Conservation (phyloP, 2,329 filamentous ascomycete species). For the Acarospora socialis region DNA sequence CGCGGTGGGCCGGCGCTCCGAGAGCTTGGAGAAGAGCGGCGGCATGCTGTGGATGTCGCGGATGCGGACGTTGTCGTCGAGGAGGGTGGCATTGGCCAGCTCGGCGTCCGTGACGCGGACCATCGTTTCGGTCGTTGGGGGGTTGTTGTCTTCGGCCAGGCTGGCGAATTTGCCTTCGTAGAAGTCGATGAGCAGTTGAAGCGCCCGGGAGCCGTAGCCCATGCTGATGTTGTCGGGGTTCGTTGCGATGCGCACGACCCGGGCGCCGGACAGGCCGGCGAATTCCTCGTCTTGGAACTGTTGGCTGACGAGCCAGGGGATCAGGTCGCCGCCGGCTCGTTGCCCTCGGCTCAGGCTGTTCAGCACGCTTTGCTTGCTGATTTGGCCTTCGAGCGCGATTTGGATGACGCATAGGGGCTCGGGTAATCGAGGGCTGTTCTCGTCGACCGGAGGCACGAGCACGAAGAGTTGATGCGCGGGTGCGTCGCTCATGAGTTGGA, state of each 20-base stretch:
- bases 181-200: slow-evolving; percentile 79
- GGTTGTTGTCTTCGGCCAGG: slow-evolving; percentile 55
- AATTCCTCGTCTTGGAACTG: slow-evolving; percentile 98
- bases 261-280: slow-evolving; percentile 78
- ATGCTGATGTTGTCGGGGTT: slow-evolving; percentile 85
- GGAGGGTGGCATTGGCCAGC: slow-evolving; percentile 57
- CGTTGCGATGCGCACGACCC: slow-evolving; percentile 86
- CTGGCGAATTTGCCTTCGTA: slow-evolving; percentile 87
- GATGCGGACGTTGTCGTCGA: slow-evolving; percentile 79
- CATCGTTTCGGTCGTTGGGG: slow-evolving; percentile 41
- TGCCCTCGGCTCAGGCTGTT: slow-evolving; percentile 81
- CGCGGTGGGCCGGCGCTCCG: slow-evolving; percentile 61
- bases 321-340: slow-evolving; percentile 79
- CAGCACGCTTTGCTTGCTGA: slow-evolving; percentile 82
- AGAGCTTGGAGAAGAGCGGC: slow-evolving; percentile 76
- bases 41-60: slow-evolving; percentile 86
- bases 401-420: slow-evolving; percentile 93
- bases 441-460: slow-evolving; percentile 70
- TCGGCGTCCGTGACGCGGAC: slow-evolving; percentile 71
- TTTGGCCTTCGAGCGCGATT: slow-evolving; percentile 84
- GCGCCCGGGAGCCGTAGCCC: slow-evolving; percentile 84
- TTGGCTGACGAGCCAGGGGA: slow-evolving; percentile 93
- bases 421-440: slow-evolving; percentile 63
- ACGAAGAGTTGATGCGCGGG: slow-evolving; percentile 95
- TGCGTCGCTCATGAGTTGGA: slow-evolving; percentile 97